These are phyloP conservation scores for Pseudodiploospora longispora DNA, from an alignment of 2,329 filamentous ascomycete genomes.

Conservation along the genomic window DNA sequence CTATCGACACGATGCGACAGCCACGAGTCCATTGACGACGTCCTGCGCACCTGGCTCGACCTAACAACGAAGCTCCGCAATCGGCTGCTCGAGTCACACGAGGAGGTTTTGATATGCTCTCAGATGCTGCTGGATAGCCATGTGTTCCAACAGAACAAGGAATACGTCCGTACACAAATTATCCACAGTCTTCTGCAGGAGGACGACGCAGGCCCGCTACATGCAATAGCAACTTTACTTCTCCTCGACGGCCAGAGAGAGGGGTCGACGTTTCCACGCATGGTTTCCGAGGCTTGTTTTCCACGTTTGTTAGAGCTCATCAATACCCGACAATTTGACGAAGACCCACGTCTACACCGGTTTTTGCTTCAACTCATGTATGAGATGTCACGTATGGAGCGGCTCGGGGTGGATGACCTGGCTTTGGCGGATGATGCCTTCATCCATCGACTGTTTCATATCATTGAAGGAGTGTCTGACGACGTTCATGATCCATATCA, in stretches of 20 bases:
- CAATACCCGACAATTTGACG: slow-evolving; percentile 52
- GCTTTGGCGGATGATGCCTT: slow-evolving; percentile 72
- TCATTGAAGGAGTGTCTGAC: slow-evolving; percentile 81
- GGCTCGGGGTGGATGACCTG: slow-evolving; percentile 68
- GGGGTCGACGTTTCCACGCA: slow-evolving; percentile 72
- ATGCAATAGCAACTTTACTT: slow-evolving; percentile 75
- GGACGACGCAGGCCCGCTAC: slow-evolving; percentile 71
- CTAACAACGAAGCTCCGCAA: slow-evolving; percentile 70
- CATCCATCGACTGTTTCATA: slow-evolving; percentile 71
- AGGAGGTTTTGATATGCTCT: slow-evolving; percentile 73
- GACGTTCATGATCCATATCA: slow-evolving; percentile 91
- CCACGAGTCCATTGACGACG: slow-evolving; percentile 66
- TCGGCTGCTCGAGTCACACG: slow-evolving; percentile 65
- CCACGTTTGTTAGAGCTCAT: slow-evolving; percentile 76
- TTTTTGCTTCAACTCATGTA: slow-evolving; percentile 83
- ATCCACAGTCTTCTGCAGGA: slow-evolving; percentile 87
- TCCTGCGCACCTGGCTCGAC: slow-evolving; percentile 73
- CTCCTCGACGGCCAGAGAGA: slow-evolving; percentile 77
- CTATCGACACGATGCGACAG: slow-evolving; percentile 39
- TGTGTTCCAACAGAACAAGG: slow-evolving; percentile 65
- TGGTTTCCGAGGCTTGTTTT: slow-evolving; percentile 83
- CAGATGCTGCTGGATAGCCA: slow-evolving; percentile 68
- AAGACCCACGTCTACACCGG: slow-evolving; percentile 66
- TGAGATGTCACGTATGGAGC: slow-evolving; percentile 92
- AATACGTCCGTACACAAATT: slow-evolving; percentile 88